A percentile compares a stretch with the other conserved stretches of the same genome.
Conservation (phyloP, 1,284 basidiomycete species). For the Ganoderma lucidum region DNA sequence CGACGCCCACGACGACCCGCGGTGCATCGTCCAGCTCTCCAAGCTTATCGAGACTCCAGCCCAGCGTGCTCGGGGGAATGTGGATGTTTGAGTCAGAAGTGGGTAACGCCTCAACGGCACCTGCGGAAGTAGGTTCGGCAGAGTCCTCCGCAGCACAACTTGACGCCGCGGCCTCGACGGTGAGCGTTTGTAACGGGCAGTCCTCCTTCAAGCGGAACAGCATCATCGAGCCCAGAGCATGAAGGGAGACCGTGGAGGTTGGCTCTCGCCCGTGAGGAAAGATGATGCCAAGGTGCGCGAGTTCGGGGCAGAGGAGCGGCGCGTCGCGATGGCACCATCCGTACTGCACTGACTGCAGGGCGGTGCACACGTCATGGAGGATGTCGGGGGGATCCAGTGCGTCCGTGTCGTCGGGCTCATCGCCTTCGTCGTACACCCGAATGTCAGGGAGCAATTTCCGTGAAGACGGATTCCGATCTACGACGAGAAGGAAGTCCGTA, state of each 20-base stretch:
- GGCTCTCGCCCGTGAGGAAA: neutral
- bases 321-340: neutral
- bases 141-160: neutral
- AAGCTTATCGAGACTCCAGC: neutral
- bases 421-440: neutral
- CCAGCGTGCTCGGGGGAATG: neutral
- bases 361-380: constrained; percentile 3
- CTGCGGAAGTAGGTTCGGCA: neutral
- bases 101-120: neutral
- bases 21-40: neutral
- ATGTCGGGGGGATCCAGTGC: constrained; percentile 1
- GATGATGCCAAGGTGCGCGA: neutral
- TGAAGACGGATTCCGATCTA: neutral
- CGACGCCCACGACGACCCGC: constrained; percentile 1
- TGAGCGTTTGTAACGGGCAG: neutral
- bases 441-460: neutral
- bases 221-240: neutral
- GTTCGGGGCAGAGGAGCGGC: constrained; percentile 4
- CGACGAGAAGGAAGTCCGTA: neutral
- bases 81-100: neutral
- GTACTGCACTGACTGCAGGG: constrained; percentile 2
- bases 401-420: constrained; percentile 2
- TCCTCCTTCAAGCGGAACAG: neutral
- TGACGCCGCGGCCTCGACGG: neutral
- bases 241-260: neutral